Conservation (phyloP, 2,329 filamentous ascomycete species). For the Botrytis byssoidea region DNA sequence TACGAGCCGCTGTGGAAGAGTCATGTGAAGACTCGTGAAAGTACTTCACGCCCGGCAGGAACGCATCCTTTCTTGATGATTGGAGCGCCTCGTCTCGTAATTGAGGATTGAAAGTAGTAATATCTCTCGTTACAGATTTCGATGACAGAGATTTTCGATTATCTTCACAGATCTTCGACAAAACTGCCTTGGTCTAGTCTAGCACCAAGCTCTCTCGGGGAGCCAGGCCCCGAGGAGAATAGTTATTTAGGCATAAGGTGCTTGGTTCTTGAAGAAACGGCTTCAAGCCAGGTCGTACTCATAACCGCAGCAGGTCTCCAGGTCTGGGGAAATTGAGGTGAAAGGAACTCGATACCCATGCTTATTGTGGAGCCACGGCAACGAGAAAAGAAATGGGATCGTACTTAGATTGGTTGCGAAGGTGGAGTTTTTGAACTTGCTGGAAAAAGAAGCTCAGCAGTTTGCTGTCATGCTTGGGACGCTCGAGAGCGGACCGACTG, state of each 20-base stretch:
- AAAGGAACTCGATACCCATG: neutral
- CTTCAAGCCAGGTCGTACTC: neutral
- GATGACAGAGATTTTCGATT: neutral
- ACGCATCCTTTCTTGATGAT: neutral
- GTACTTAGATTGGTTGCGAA: neutral
- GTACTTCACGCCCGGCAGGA: neutral
- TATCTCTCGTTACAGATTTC: neutral
- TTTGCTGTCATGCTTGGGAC: neutral
- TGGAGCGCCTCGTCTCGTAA: fast-evolving
- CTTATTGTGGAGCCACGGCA: neutral
- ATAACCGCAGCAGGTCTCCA: neutral
- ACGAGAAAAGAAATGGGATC: neutral
- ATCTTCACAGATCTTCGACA: neutral
- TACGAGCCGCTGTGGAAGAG: neutral
- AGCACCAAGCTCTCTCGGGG: fast-evolving
- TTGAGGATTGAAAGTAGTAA: neutral
- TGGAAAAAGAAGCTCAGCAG: neutral
- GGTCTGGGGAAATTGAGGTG: neutral
- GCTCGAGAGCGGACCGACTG: neutral
- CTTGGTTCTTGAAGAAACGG: neutral
- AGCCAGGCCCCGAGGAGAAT: neutral
- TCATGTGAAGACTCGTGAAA: neutral
- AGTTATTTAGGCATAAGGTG: neutral
- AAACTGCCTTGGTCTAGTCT: too few relatives aligned
- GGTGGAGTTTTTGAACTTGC: neutral